These are phyloP conservation scores for Penstemon barbatus DNA, from an alignment of 257 asterid species.

Conservation along the genomic window DNA sequence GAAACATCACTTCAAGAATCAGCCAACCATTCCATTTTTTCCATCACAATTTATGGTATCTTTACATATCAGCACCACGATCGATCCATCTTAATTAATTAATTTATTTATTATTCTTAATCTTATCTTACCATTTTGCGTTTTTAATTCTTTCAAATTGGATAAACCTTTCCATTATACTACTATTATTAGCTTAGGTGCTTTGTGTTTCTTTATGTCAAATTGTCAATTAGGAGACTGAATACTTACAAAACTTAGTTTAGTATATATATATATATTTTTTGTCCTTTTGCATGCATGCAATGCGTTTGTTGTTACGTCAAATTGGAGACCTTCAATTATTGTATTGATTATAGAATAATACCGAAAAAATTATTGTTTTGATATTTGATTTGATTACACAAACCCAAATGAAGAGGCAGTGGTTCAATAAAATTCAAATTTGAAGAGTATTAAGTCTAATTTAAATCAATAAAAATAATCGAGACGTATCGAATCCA, in stretches of 20 bases:
- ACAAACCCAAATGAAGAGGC: too few relatives aligned
- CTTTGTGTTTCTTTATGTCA: neutral
- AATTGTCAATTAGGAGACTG: slow-evolving; percentile 3
- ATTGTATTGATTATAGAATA: too few relatives aligned
- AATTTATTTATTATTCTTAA: slow-evolving; percentile 11
- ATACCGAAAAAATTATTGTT: too few relatives aligned
- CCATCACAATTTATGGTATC: slow-evolving; percentile 25
- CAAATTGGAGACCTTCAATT: neutral
- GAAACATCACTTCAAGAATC: slow-evolving; percentile 40
- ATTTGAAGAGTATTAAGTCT: too few relatives aligned
- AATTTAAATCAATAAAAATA: too few relatives aligned
- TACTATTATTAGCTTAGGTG: slow-evolving; percentile 13
- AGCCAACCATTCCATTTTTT: slow-evolving; percentile 26
- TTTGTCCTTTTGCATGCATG: slow-evolving; percentile 32
- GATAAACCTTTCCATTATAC: slow-evolving; percentile 25
- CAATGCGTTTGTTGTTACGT: slow-evolving; percentile 34
- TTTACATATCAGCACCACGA: slow-evolving; percentile 24
- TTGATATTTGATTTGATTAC: too few relatives aligned
- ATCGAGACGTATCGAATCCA: too few relatives aligned
- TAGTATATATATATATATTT: neutral
- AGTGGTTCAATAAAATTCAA: too few relatives aligned
- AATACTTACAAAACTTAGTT: slow-evolving; percentile 13
- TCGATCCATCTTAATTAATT: slow-evolving; percentile 28
- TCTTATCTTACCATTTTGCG: slow-evolving; percentile 26
- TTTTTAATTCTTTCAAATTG: slow-evolving; percentile 22